These are phyloP conservation scores for Aspergillus bertholletiae DNA, from an alignment of 495 filamentous ascomycete species.

Conservation along the genomic window DNA sequence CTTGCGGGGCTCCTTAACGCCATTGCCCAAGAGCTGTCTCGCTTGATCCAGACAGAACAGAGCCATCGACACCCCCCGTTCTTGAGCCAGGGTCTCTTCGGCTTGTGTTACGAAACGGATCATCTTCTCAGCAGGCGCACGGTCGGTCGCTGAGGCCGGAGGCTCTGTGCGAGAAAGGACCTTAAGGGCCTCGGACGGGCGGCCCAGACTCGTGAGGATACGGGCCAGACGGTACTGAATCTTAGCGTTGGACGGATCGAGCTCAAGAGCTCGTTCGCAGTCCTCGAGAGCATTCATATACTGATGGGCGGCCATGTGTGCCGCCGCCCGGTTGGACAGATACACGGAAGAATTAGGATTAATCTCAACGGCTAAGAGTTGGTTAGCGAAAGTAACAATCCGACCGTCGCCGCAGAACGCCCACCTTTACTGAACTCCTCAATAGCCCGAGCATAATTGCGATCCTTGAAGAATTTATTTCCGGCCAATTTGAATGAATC, in stretches of 20 bases:
- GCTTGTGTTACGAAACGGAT: constrained; percentile 75
- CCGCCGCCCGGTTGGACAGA: constrained; percentile 91
- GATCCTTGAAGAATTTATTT: constrained; percentile 94
- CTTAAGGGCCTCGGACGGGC: constrained; percentile 81
- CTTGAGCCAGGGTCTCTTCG: constrained; percentile 66
- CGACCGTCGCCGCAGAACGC: constrained; percentile 9
- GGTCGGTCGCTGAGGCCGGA: constrained; percentile 77
- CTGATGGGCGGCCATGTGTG: constrained; percentile 78
- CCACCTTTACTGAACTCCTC: constrained; percentile 92
- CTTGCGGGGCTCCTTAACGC: constrained; percentile 76
- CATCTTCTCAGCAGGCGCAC: constrained; percentile 76
- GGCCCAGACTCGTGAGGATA: constrained; percentile 81
- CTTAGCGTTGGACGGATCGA: constrained; percentile 80
- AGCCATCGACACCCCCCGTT: constrained; percentile 81
- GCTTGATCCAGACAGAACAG: constrained; percentile 89
- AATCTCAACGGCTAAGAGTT: constrained; percentile 69
- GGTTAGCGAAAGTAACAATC: constrained; percentile 6
- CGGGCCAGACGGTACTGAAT: constrained; percentile 83
- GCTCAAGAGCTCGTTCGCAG: constrained; percentile 70
- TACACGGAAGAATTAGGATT: constrained; percentile 71
- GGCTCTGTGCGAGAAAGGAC: constrained; percentile 63
- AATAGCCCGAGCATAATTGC: constrained; percentile 80
- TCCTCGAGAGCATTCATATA: constrained; percentile 81
- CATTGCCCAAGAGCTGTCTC: constrained; percentile 67
- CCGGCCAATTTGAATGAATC: constrained; percentile 88